Percentiles rank a stretch among this genome's conserved stretches.
Evolutionary conservation across 306 rosid genomes (phyloP).

Genomic region (Begonia masoniana): DNA sequence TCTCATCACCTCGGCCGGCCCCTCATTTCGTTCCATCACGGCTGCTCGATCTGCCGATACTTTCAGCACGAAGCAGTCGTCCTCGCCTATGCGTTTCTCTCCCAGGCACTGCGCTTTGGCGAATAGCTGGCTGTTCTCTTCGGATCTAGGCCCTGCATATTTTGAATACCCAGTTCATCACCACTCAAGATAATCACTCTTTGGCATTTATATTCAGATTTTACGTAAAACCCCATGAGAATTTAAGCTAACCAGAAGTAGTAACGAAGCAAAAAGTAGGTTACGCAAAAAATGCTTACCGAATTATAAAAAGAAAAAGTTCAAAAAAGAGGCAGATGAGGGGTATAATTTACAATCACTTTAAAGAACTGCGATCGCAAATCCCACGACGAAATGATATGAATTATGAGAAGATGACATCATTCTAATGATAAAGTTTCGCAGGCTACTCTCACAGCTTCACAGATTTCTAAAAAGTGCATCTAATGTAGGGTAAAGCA

Average conservation of each 20-base stretch:
- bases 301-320: neutral
- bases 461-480: neutral
- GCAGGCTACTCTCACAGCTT: no score
- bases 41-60: conserved; percentile 71
- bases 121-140: conserved; percentile 85
- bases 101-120: conserved; percentile 90
- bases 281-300: neutral
- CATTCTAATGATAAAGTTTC: no score
- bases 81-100: conserved; percentile 63
- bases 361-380: conserved; percentile 20
- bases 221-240: no score
- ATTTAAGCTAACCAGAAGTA: no score
- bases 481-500: conserved; percentile 63
- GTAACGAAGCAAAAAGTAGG: neutral
- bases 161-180: neutral
- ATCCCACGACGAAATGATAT: conserved; percentile 33
- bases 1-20: conserved; percentile 80
- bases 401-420: no score
- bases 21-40: conserved; percentile 76
- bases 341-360: conserved; percentile 15
- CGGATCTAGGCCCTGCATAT: conserved; percentile 81
- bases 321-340: conserved; percentile 57
- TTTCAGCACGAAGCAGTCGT: conserved; percentile 75
- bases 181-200: no score
- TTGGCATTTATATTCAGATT: no score